Evolutionary conservation across 768 basidiomycete genomes (phyloP), one percentile per base, ranked within the genome.

Genomic region (Rhodotorula kratochvilovae): DNA sequence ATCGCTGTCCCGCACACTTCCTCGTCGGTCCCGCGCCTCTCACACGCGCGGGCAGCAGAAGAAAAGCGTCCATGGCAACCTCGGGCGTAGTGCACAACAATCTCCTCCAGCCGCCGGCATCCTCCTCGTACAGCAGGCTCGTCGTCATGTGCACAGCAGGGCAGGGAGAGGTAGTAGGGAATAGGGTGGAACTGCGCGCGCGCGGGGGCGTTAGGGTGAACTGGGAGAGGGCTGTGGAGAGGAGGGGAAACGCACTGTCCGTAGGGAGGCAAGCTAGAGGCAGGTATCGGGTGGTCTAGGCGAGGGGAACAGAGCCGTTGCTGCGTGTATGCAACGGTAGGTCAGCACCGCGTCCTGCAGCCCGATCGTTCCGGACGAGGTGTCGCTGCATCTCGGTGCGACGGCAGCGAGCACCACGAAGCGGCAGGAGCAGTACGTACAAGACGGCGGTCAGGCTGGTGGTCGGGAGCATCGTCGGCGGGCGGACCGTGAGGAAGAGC

Each of bases 401-500:
- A n/a, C n/a, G n/a, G n/a, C n/a, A n/a, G n/a, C n/a, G n/a, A n/a
- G n/a, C n/a, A n/a, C n/a, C n/a, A n/a, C 27, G 50, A 25, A 2
- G n/a, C 21, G 23, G 48, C 2, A 50, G 48, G 25, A 23, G 16
- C 11, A 50, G 6, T 11, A 67, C 73, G 42, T 33, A 70, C 68
- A 39, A 70, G 42, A 74, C 53, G 27, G 63, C 66, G 13, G 66
- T 63, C 8, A 75, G 53, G 5, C 55, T 67, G 10, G 63, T 68
- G 5, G 74, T 75, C 36, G 74, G 74, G 27, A 75, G 62, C 74
- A 75, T 75, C 1, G 74, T 67, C 56, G 74, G 74, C 13, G 74
- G 74, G 31, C 71, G 65, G 27, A 62, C 78, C 25, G 75, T 74
- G 61, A 80, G 74, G 73, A 79, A 80, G 75, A 82, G 56, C 61